Conservation (phyloP, 2,329 filamentous ascomycete species). For the Fusarium albosuccineum region DNA sequence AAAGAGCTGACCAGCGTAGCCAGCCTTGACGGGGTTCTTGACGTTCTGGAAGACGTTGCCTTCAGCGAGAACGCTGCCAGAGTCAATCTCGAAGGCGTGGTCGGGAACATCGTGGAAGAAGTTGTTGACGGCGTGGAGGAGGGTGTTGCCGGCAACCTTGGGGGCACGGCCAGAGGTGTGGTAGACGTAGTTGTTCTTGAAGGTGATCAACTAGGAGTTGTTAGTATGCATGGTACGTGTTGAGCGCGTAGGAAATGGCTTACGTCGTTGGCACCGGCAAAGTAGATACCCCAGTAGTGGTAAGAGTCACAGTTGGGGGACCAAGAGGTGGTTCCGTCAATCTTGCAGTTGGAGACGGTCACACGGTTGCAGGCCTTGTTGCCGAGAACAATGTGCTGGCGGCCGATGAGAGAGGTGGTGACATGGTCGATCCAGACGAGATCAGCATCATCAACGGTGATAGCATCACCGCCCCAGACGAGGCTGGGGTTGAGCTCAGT, state of each 20-base stretch:
- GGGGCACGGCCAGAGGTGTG: conserved; percentile 68
- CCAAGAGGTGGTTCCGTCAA: conserved; percentile 67
- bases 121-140: conserved; percentile 73
- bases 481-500: conserved; percentile 69
- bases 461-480: conserved; percentile 71
- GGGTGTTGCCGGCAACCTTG: conserved; percentile 68
- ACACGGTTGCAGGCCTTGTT: conserved; percentile 65
- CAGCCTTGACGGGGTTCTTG: conserved; percentile 54
- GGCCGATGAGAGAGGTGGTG: conserved; percentile 69
- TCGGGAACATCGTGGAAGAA: conserved; percentile 68
- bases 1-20: conserved; percentile 51
- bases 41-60: conserved; percentile 71
- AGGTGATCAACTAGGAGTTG: conserved; percentile 56
- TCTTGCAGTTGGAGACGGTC: conserved; percentile 71
- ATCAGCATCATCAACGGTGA: conserved; percentile 63
- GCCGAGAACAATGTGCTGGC: conserved; percentile 72
- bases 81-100: conserved; percentile 69
- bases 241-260: neutral
- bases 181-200: conserved; percentile 73
- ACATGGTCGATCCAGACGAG: conserved; percentile 66
- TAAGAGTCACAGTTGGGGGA: conserved; percentile 70
- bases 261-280: conserved; percentile 67
- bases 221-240: neutral
- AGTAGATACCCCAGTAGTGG: conserved; percentile 72
- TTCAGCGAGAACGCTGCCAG: conserved; percentile 64